Conservation (phyloP, 345 rosid species). For the Litchi chinensis region DNA sequence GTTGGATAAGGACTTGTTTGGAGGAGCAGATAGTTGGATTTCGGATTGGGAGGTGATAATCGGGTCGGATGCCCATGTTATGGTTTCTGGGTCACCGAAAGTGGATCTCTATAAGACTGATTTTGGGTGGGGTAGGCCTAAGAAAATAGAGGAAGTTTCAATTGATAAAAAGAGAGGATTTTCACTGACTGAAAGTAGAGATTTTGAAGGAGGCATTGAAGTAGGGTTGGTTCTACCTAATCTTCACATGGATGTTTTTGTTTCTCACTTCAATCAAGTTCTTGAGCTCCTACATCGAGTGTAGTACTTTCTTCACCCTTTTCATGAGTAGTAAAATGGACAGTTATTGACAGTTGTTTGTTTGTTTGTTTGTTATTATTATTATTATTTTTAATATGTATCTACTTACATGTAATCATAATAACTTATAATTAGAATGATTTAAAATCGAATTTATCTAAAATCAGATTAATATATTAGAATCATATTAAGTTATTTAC, state of each 20-base stretch:
- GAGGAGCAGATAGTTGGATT: constrained; percentile 43
- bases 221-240: constrained; percentile 33
- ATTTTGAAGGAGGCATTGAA: constrained; percentile 41
- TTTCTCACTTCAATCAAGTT: constrained; percentile 5
- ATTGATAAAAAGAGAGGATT: constrained; percentile 28
- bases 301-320: too few relatives aligned
- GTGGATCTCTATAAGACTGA: constrained; percentile 37
- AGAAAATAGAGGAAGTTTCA: constrained; percentile 43
- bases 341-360: too few relatives aligned
- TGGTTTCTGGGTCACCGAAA: constrained; percentile 45
- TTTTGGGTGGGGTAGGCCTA: constrained; percentile 56
- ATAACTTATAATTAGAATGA: too few relatives aligned
- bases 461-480: too few relatives aligned
- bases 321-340: too few relatives aligned
- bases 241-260: constrained; percentile 27
- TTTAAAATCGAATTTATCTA: too few relatives aligned
- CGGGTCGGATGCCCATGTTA: constrained; percentile 25
- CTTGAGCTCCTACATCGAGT: background rate
- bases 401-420: too few relatives aligned
- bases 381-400: too few relatives aligned
- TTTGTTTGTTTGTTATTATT: too few relatives aligned
- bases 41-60: constrained; percentile 25
- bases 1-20: constrained; percentile 30
- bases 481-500: too few relatives aligned
- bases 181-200: constrained; percentile 32